Conservation (phyloP, 106 monocot species). For the Narthecium ossifragum region DNA sequence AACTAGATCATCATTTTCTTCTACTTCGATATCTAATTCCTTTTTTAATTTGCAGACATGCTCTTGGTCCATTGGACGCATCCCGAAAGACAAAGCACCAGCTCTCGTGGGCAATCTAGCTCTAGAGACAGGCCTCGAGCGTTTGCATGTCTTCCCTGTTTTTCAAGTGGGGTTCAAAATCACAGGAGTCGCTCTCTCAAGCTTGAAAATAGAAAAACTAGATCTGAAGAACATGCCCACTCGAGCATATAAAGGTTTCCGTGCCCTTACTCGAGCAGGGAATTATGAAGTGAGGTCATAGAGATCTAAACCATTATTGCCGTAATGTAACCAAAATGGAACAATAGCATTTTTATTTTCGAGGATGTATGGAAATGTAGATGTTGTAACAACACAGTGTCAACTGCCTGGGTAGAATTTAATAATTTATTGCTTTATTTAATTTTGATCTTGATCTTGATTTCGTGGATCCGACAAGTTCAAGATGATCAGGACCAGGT, state of each 20-base stretch:
- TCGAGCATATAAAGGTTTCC: conserved; percentile 82
- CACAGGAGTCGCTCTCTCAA: conserved; percentile 85
- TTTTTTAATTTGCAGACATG: conserved; percentile 42
- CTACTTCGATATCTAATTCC: not conserved
- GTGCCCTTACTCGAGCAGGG: conserved; percentile 77
- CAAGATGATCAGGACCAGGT: no score
- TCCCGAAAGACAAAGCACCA: conserved; percentile 81
- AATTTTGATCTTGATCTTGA: no score
- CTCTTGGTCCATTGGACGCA: conserved; percentile 73
- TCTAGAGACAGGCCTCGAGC: conserved; percentile 55
- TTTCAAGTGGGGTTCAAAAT: conserved; percentile 78
- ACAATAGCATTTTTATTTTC: no score
- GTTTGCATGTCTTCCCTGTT: conserved; percentile 55
- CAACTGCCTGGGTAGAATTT: no score
- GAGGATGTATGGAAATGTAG: no score
- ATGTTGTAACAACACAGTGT: no score
- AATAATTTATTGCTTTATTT: no score
- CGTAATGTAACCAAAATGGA: no score
- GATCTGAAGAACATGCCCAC: conserved; percentile 52
- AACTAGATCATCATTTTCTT: no score
- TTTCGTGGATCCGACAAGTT: no score
- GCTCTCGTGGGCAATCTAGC: conserved; percentile 54
- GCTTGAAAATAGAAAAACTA: conserved; percentile 73
- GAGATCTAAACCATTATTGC: no score
- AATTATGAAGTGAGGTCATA: conserved; percentile 79